Base-by-base conservation (phyloP, 768 basidiomycete genomes). In the Russula compacta region DNA sequence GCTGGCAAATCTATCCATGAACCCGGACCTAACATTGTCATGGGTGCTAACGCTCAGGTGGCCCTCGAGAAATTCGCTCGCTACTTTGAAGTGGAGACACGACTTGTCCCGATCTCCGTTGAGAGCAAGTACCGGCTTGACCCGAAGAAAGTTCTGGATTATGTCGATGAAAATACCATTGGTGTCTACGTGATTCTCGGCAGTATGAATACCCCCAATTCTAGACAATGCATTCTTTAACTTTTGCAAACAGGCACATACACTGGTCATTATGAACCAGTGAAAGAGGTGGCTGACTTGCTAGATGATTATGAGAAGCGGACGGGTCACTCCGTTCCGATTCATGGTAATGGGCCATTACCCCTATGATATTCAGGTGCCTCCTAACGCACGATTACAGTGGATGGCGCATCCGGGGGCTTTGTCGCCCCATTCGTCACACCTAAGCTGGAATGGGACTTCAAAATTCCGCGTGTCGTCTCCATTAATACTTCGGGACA, bases 261-360 rank as follows among this genome's bases (percentile, higher is more conserved):
- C 65, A 82, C 81, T 6, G 81, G 79, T n/a, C 77, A 76, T 66
- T 83, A 78, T 67, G 94, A 95, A 67, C 84, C 87, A 12, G 93
- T 97, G 36, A 81, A 89, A 70, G 89, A 86, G 70, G 89, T 97
- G 84, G 77, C 87, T 1, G 83, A 85, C 44, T 78, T 89, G 10
- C 76, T 92, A 71, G 78, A 79, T 74, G 78, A 73, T 60, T 85
- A 82, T 67, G 78, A 85, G 70, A 69, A 52, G 19, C 67, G 72
- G 62, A 79, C 76, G 0, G 79, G 78, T n/a, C 67, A 70, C 62
- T 71, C 70, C 51, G 74, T 79, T 36, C 77, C 80, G 21, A 77
- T 80, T 62, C 78, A 78, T 61, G 66, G 67, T 71, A 51, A 29
- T 61, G 58, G 8, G 4, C 2, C 15, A 24, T 14, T 2, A 19